phyloP scores from a whole-genome alignment of 768 basidiomycete genomes.

The Pleurotus citrinopileatus region DNA sequence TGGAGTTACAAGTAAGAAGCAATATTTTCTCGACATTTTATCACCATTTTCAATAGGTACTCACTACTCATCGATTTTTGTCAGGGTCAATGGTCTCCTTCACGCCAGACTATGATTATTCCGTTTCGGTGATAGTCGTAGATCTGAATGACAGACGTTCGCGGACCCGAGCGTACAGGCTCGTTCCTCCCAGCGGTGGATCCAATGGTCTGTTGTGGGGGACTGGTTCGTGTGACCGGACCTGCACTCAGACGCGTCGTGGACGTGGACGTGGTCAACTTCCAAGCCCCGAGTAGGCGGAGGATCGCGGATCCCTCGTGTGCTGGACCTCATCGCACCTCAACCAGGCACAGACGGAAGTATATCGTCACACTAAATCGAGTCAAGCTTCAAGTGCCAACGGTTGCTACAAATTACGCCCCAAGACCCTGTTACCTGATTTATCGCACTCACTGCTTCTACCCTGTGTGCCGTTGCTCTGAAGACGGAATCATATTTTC shows the following conservation, averaged over 20 bases:
- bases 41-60: too few species aligned
- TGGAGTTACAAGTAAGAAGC: neutral
- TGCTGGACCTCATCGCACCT: too few species aligned
- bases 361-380: neutral
- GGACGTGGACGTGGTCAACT: too few species aligned
- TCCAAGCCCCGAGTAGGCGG: too few species aligned
- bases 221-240: too few species aligned
- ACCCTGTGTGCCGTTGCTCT: neutral
- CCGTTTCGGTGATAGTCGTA: neutral
- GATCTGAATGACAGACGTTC: too few species aligned
- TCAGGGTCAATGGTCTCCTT: neutral
- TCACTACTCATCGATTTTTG: too few species aligned
- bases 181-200: too few species aligned
- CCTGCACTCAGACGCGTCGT: too few species aligned
- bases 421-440: slow-evolving; percentile 6
- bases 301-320: too few species aligned
- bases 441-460: neutral
- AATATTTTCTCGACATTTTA: neutral
- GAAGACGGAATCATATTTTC: neutral
- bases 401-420: slow-evolving; percentile 7
- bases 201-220: too few species aligned
- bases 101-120: neutral
- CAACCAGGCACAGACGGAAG: slow-evolving; percentile 6
- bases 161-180: too few species aligned
- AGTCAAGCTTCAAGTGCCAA: slow-evolving; percentile 1